Evolutionary conservation across 345 rosid genomes (phyloP).

Genomic region (Camelina sativa): DNA sequence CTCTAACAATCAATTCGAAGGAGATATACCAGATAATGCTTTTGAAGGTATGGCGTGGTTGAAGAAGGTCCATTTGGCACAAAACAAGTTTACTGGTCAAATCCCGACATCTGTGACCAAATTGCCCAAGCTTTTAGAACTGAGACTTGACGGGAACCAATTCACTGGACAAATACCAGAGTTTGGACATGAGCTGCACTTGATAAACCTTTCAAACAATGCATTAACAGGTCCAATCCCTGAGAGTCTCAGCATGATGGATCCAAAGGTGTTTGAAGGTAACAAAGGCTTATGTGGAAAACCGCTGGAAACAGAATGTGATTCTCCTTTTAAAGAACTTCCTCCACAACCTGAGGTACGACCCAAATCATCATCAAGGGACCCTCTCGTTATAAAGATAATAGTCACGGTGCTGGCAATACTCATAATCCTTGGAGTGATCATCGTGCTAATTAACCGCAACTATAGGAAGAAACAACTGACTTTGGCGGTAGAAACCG

Average conservation of each 20-base stretch:
- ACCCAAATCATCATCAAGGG: slow-evolving; percentile 15
- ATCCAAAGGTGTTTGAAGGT: slow-evolving; percentile 58
- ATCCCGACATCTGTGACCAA: slow-evolving; percentile 64
- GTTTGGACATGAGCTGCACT: slow-evolving; percentile 46
- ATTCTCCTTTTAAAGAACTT: slow-evolving; percentile 11
- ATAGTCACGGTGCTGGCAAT: slow-evolving; percentile 39
- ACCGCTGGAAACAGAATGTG: slow-evolving; percentile 52
- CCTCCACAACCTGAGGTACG: slow-evolving; percentile 21
- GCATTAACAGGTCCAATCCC: slow-evolving; percentile 70
- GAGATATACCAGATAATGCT: slow-evolving; percentile 60
- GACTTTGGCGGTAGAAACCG: slow-evolving; percentile 44
- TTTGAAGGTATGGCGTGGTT: slow-evolving; percentile 64
- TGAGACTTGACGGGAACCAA: slow-evolving; percentile 67
- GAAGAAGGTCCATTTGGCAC: slow-evolving; percentile 62
- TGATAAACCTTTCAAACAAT: slow-evolving; percentile 65
- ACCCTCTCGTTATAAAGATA: slow-evolving; percentile 30
- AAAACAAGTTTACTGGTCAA: slow-evolving; percentile 62
- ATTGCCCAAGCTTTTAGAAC: slow-evolving; percentile 59
- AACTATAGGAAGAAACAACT: slow-evolving; percentile 11
- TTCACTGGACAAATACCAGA: slow-evolving; percentile 69
- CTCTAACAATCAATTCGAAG: slow-evolving; percentile 67
- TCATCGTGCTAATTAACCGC: slow-evolving; percentile 21
- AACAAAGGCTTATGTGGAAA: slow-evolving; percentile 73
- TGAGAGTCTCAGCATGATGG: slow-evolving; percentile 43
- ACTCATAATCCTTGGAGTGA: slow-evolving; percentile 20